Percentiles rank a stretch among this genome's conserved stretches.
Evolutionary conservation across 169 alveolate species (phyloP).

Genomic region (Plasmodium knowlesi): DNA sequence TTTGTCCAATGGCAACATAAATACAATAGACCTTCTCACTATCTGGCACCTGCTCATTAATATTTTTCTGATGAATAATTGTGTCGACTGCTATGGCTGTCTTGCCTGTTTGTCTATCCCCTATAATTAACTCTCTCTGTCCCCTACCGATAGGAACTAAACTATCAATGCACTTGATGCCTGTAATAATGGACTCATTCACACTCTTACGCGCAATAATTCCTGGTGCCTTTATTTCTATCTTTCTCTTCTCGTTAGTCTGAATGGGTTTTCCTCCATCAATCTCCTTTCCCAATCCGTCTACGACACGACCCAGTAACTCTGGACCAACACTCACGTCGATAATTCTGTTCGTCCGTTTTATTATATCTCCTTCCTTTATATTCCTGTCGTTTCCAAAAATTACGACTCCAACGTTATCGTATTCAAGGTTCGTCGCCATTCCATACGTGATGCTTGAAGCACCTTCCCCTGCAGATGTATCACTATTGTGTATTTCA

Average conservation of each 20-base stretch:
- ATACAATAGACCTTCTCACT: conserved; percentile 94
- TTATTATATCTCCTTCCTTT: conserved; percentile 95
- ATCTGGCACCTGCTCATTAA: conserved; percentile 86
- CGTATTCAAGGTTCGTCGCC: conserved; percentile 98
- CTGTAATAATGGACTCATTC: conserved; percentile 97
- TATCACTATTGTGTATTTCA: conserved; percentile 89
- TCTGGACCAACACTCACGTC: conserved; percentile 97
- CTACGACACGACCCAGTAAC: conserved; percentile 97
- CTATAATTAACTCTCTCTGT: conserved; percentile 98
- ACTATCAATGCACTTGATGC: conserved; percentile 97
- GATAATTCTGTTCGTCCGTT: conserved; percentile 95
- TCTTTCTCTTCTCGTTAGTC: conserved; percentile 91
- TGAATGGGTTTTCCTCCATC: conserved; percentile 95
- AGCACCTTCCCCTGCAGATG: conserved; percentile 31
- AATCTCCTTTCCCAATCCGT: conserved; percentile 97
- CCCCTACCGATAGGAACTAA: conserved; percentile 99
- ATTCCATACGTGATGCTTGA: conserved; percentile 92
- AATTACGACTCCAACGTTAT: conserved; percentile 97
- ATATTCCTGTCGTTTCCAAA: conserved; percentile 97
- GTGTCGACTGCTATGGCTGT: conserved; percentile 98
- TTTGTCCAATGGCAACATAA: conserved; percentile 98
- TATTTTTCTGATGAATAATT: conserved; percentile 93
- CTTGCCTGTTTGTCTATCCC: conserved; percentile 99
- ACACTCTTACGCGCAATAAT: conserved; percentile 97
- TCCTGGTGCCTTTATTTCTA: conserved; percentile 99